phyloP scores from a whole-genome alignment of 768 basidiomycete species.

The Leccinum uliginosum region DNA sequence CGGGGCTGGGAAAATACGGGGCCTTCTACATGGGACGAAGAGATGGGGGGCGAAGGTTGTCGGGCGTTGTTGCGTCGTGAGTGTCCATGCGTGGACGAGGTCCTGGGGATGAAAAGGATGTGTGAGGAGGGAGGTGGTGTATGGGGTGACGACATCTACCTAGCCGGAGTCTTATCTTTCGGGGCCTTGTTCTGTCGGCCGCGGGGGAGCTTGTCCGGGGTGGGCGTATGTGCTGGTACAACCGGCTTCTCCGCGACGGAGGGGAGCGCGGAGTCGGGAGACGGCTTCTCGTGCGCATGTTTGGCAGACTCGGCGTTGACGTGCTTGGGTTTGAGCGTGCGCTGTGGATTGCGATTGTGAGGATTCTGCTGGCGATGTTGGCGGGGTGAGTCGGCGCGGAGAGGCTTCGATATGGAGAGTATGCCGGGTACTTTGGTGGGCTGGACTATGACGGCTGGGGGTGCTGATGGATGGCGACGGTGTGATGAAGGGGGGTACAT shows the following conservation, averaged over 20 bases:
- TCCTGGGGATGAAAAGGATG: constrained; percentile 30
- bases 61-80: constrained; percentile 50
- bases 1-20: constrained; percentile 25
- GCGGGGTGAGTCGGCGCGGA: constrained; percentile 30
- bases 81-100: constrained; percentile 40
- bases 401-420: constrained; percentile 62
- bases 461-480: constrained; percentile 66
- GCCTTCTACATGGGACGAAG: constrained; percentile 68
- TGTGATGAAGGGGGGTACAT: constrained; percentile 38
- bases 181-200: constrained; percentile 35
- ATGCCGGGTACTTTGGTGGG: constrained; percentile 73
- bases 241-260: constrained; percentile 28
- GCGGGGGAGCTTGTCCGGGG: constrained; percentile 29
- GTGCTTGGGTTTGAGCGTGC: constrained; percentile 36
- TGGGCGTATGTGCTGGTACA: constrained; percentile 9
- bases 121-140: constrained; percentile 1
- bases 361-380: constrained; percentile 33
- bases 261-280: constrained; percentile 30
- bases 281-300: constrained; percentile 18
- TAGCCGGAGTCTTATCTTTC: constrained; percentile 41
- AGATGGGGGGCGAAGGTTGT: constrained; percentile 59
- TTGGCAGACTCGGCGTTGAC: neutral
- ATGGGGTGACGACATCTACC: constrained; percentile 30
- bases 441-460: constrained; percentile 62
- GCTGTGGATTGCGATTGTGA: constrained; percentile 31